Evolutionary conservation across 1,139 yeast species (phyloP).

Genomic region (Nakaseomyces bracarensis): DNA sequence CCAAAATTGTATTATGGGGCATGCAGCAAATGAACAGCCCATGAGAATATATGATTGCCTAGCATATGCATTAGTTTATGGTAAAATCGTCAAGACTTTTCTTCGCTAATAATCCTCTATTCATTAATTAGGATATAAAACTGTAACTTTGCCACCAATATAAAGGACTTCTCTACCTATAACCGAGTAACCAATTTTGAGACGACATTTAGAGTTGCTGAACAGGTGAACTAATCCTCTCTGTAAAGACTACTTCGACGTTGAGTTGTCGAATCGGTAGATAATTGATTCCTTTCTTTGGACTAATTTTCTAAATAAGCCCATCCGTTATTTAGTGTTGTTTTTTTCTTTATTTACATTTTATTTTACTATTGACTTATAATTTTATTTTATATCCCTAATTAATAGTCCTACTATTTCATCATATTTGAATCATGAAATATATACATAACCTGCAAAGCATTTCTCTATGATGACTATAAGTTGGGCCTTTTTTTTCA

Average conservation of each 20-base stretch:
- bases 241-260: no score
- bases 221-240: no score
- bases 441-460: no score
- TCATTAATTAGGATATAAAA: background rate
- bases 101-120: background rate
- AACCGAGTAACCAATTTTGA: no score
- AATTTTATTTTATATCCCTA: background rate
- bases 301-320: background rate
- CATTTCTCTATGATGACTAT: no score
- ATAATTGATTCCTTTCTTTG: background rate
- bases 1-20: no score
- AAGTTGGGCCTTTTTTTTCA: no score
- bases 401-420: no score
- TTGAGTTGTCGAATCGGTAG: background rate
- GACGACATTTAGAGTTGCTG: no score
- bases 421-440: no score
- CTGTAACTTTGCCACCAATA: background rate
- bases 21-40: background rate
- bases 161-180: background rate
- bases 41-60: background rate
- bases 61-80: conserved; percentile 5
- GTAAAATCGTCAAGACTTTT: conserved; percentile 3
- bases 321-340: no score
- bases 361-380: background rate
- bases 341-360: background rate